Conservation (phyloP, 2,329 filamentous ascomycete species). For the Fusarium sp. region DNA sequence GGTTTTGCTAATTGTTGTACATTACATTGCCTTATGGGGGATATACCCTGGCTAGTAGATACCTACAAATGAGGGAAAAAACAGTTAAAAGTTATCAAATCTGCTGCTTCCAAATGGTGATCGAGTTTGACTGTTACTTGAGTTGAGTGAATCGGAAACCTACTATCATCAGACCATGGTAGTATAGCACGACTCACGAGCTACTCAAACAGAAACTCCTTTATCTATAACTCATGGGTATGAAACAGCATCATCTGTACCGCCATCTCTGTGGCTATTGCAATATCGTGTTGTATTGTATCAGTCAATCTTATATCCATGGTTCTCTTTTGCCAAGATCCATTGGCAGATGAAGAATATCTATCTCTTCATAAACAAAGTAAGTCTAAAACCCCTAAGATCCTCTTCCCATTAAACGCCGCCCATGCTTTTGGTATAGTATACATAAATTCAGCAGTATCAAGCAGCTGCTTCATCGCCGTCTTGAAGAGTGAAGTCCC, state of each 20-base stretch:
- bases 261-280: not conserved
- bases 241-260: not conserved
- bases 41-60: conserved; percentile 40
- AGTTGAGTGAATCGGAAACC: not conserved
- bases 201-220: not conserved
- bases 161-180: not conserved
- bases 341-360: not conserved
- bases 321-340: not conserved
- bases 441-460: conserved; percentile 11
- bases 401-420: conserved; percentile 37
- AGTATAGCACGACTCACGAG: not conserved
- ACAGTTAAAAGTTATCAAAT: conserved; percentile 46
- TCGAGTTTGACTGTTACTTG: not conserved
- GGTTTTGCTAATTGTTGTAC: conserved; percentile 44
- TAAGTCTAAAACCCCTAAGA: not conserved
- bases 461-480: conserved; percentile 15
- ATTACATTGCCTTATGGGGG: conserved; percentile 34
- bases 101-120: conserved; percentile 5
- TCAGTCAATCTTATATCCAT: not conserved
- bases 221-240: not conserved
- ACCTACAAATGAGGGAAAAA: conserved; percentile 48
- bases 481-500: conserved; percentile 77
- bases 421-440: conserved; percentile 23
- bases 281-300: not conserved
- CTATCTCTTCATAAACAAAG: not conserved